Percentiles rank a stretch among this genome's conserved stretches.
Conservation (phyloP, 495 filamentous ascomycete genomes). For the Emericellopsis terricola region DNA sequence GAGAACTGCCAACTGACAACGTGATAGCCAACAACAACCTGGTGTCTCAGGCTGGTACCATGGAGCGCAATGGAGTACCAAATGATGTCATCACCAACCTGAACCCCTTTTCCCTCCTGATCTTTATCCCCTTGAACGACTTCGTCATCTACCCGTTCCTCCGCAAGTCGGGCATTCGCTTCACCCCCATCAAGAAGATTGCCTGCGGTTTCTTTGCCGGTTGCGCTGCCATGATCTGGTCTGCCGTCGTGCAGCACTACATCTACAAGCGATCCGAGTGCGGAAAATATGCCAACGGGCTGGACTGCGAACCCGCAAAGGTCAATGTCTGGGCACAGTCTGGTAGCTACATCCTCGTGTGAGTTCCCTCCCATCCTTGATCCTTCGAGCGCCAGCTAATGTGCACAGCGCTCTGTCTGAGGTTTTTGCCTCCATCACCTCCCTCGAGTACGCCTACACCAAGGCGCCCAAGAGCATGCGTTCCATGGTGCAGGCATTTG, state of each 20-base stretch:
- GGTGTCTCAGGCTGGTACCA: slow-evolving; percentile 54
- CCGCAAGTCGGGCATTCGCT: slow-evolving; percentile 40
- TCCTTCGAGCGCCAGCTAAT: too few species aligned
- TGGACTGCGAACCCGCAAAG: not conserved
- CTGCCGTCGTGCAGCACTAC: slow-evolving; percentile 47
- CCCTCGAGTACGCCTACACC: slow-evolving; percentile 44
- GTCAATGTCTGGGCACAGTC: slow-evolving; percentile 35
- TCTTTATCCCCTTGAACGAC: slow-evolving; percentile 65
- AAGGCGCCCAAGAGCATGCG: slow-evolving; percentile 69
- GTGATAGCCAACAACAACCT: slow-evolving; percentile 39
- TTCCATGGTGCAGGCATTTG: slow-evolving; percentile 48
- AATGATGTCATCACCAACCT: slow-evolving; percentile 70
- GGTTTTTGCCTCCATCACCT: slow-evolving; percentile 33
- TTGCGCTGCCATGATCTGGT: slow-evolving; percentile 44
- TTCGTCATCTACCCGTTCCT: slow-evolving; percentile 48
- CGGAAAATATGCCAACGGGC: not conserved
- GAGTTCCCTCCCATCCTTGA: too few species aligned
- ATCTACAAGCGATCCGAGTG: slow-evolving; percentile 33
- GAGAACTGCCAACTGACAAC: too few species aligned
- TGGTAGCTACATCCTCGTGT: slow-evolving; percentile 38
- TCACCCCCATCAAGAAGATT: slow-evolving; percentile 61
- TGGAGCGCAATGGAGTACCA: slow-evolving; percentile 51
- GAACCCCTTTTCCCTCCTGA: slow-evolving; percentile 56
- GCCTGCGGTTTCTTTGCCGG: slow-evolving; percentile 45
- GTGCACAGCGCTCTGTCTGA: slow-evolving; percentile 43